Base-by-base conservation (phyloP, 352 stramenopile species). In the Chrysophaeum taylorii region DNA sequence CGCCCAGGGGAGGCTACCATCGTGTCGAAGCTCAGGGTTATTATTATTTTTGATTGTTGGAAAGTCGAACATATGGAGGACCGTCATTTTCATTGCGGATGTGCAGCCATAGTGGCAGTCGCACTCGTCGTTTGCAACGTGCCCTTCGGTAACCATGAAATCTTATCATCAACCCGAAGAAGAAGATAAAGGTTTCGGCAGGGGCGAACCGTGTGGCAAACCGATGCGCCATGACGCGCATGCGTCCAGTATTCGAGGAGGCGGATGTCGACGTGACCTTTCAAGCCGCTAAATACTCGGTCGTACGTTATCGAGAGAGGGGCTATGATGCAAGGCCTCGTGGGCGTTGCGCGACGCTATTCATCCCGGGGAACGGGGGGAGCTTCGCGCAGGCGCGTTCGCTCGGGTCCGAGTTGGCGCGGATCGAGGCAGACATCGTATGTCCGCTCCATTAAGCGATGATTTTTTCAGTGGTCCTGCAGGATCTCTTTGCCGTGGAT, bases 141-240 rank as follows among this genome's bases (percentile, higher is more conserved):
- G n/a, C n/a, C n/a, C n/a, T n/a, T n/a, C n/a, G n/a, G n/a, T n/a
- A n/a, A n/a, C n/a, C n/a, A n/a, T n/a, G n/a, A n/a, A n/a, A n/a
- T n/a, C n/a, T n/a, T n/a, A n/a, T n/a, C n/a, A n/a, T n/a, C n/a
- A n/a, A n/a, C n/a, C n/a, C n/a, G n/a, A n/a, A n/a, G n/a, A n/a
- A n/a, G n/a, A n/a, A n/a, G n/a, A n/a, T n/a, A n/a, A n/a, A n/a
- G n/a, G n/a, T n/a, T n/a, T n/a, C n/a, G n/a, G n/a, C n/a, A n/a
- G n/a, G n/a, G n/a, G n/a, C n/a, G n/a, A n/a, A n/a, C n/a, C n/a
- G n/a, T n/a, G n/a, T 45, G 0, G 12, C 9, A 25, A 66, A 66
- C 31, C 2, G 14, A 5, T 66, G 57, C 57, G 45, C 31, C 12
- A 66, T 66, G 57, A 66, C 57, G 33, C 57, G 57, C 57, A 66